These are phyloP conservation scores for Spiromastix sp. DNA, from an alignment of 2,329 filamentous ascomycete species.

Conservation along the genomic window DNA sequence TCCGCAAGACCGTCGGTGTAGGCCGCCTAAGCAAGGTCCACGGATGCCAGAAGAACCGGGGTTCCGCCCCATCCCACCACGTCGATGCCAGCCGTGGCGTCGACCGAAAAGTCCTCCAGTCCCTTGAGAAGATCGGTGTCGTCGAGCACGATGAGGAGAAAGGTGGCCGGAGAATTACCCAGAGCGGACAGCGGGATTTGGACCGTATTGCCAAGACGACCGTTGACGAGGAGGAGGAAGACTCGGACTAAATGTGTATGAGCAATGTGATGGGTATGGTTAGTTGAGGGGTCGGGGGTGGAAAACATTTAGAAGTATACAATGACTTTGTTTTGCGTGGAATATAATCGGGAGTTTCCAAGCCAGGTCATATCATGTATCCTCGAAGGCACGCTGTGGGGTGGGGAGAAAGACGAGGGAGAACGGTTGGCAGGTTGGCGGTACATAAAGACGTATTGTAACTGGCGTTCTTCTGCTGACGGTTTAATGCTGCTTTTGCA, in stretches of 20 bases:
- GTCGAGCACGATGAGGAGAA: constrained; percentile 97
- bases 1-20: constrained; percentile 98
- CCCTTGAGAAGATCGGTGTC: constrained; percentile 98
- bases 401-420: too few species aligned
- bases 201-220: constrained; percentile 83
- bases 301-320: too few species aligned
- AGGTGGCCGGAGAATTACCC: constrained; percentile 96
- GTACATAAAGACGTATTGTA: too few species aligned
- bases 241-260: constrained; percentile 9
- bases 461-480: too few species aligned
- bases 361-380: too few species aligned
- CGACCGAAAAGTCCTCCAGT: constrained; percentile 95
- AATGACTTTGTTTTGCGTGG: too few species aligned
- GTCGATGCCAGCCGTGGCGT: constrained; percentile 90
- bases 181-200: constrained; percentile 97
- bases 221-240: constrained; percentile 35
- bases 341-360: too few species aligned
- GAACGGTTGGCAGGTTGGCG: too few species aligned
- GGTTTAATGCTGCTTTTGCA: too few species aligned
- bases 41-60: constrained; percentile 95
- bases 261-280: background rate
- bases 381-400: too few species aligned
- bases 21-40: constrained; percentile 95
- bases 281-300: background rate
- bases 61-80: constrained; percentile 82